Base-by-base conservation (phyloP, 2,329 filamentous ascomycete species). In the Curvularia sp. region DNA sequence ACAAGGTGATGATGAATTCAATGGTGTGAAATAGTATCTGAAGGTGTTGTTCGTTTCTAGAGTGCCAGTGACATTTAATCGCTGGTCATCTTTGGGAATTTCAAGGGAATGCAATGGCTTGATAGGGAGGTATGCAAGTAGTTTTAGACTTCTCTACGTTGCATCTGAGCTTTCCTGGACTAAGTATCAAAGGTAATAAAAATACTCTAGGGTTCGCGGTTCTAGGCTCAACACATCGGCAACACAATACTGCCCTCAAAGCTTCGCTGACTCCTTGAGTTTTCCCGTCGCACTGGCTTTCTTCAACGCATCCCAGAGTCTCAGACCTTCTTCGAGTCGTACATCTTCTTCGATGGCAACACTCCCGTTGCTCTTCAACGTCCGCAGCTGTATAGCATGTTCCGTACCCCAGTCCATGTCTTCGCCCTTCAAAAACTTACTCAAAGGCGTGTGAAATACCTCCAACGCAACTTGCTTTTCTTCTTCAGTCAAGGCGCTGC, bases 281-380 rank as follows among this genome's bases (percentile, higher is more conserved):
- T 51, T 27, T 2, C 60, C 63, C 7, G 60, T 64, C 25, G 54
- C 59, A 21, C 70, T 68, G 4, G 61, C 68, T 19, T 57, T 60
- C 55, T 66, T 69, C 57, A 82, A 60, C 0, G 71, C 63, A 45
- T 80, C 70, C 84, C 84, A 86, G 2, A 84, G 75, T 46, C 71
- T 65, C 19, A 84, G 56, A 0, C 81, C 82, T 39, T 81, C 76
- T 3, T 82, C 78, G 75, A 82, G 81, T 53, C 75, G 56, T 47
- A 65, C 69, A 69, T 86, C 84, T 12, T 75, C 65, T 72, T 80
- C 80, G 51, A 82, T 73, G 49, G 78, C 78, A 5, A 84, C 77
- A 10, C 55, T 67, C 0, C 83, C 83, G 70, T 83, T 77, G 0
- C 66, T 64, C 53, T 75, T 80, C 54, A 86, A 61, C 39, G 78